Base-by-base conservation (phyloP, 1,139 yeast species). In the Blastobotrys capitulatus region DNA sequence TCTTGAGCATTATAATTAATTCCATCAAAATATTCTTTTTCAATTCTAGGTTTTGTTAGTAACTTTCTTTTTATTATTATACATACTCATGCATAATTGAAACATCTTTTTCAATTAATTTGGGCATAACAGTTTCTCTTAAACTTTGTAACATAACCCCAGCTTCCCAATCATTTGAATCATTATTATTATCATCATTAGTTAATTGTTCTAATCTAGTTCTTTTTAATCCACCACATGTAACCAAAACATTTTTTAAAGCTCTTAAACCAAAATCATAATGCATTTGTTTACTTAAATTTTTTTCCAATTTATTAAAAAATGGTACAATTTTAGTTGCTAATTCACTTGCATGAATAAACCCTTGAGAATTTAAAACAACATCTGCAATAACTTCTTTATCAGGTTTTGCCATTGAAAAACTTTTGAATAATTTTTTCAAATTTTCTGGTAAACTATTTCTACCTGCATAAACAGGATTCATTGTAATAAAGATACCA, bases 241-340 rank as follows among this genome's bases (percentile, higher is more conserved):
- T 74, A 4, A 72, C 65, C 39, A 90, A 66, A 0, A 83, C 79
- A 42, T 80, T 74, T 61, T 89, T 90, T 50, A 90, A 65, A 0
- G 96, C 83, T 52, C 97, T 74, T 39, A 90, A 70, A 0, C 97
- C 96, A 73, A 92, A 92, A 60, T 92, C 97, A 60, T 92, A 92
- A 63, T 90, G 97, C 2, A 68, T 60, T 60, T 88, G 96, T 0
- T 56, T 35, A 0, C 87, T 74, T 10, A 80, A 66, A 0, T 54
- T 46, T 0, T 29, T 20, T 5, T 65, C 62, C 29, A 90, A 62
- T 1, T 64, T 68, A 1, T 60, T 56, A 57, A 88, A 84, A 45
- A 86, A 73, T 0, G 79, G 75, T 0, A 85, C 87, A 32, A 86
- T 66, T 6, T 65, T 62, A 1, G 56, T 44, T 0, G 95, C 68